A percentile compares a stretch with the other conserved stretches of the same genome.
Conservation (phyloP, 331 rosid species). For the Telfairia occidentalis region DNA sequence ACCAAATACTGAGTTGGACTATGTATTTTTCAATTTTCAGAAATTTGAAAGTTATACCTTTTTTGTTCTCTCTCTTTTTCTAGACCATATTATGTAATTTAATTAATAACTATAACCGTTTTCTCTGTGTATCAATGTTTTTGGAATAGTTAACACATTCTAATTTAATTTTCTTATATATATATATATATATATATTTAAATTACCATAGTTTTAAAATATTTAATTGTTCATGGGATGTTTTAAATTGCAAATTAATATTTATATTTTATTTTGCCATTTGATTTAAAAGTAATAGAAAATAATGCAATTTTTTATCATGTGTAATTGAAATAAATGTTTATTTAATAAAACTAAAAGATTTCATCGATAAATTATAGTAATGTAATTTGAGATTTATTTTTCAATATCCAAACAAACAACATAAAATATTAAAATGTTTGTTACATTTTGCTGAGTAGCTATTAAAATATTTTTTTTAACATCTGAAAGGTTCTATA, state of each 20-base stretch:
- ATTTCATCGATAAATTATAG: neutral
- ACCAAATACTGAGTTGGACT: neutral
- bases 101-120: no score
- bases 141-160: no score
- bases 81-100: no score
- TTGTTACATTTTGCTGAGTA: neutral
- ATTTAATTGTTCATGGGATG: neutral
- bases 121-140: no score
- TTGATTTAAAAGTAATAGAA: neutral
- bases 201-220: no score
- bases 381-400: neutral
- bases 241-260: neutral
- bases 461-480: neutral
- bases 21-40: neutral
- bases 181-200: no score
- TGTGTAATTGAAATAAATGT: neutral
- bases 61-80: no score
- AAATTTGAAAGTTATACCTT: no score
- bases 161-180: no score
- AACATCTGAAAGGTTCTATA: neutral
- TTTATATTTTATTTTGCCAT: neutral
- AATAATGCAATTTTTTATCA: neutral
- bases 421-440: neutral
- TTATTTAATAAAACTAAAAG: neutral
- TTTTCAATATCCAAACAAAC: no score